Evolutionary conservation across 352 stramenopile genomes (phyloP).

Genomic region (Phytophthora pinifolia): DNA sequence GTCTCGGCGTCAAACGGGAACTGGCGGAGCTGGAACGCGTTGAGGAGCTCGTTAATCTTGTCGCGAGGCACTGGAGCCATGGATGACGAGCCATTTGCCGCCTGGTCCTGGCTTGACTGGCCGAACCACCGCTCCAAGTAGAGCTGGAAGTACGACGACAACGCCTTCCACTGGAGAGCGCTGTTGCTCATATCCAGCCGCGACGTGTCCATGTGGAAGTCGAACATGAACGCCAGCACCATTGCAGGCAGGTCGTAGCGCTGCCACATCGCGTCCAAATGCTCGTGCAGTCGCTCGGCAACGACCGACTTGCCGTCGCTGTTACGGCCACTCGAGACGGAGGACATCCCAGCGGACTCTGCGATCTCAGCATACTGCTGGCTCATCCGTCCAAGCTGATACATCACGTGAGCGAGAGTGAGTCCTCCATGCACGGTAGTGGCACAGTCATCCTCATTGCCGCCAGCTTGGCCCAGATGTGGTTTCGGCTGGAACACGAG

Average conservation of each 20-base stretch:
- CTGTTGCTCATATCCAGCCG: conserved; percentile 55
- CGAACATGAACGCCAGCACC: conserved; percentile 75
- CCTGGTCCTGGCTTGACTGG: conserved; percentile 8
- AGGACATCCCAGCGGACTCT: conserved; percentile 17
- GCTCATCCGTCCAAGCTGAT: conserved; percentile 73
- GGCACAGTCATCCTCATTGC: conserved; percentile 37
- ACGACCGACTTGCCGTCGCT: conserved; percentile 24
- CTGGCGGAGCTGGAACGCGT: conserved; percentile 61
- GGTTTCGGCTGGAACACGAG: conserved; percentile 48
- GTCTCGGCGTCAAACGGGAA: conserved; percentile 77
- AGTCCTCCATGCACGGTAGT: conserved; percentile 39
- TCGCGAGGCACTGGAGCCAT: conserved; percentile 28
- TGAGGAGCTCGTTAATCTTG: conserved; percentile 53
- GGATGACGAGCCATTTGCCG: neutral
- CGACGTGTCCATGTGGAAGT: conserved; percentile 72
- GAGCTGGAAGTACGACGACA: conserved; percentile 63
- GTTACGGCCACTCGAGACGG: conserved; percentile 7
- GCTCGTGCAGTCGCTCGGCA: conserved; percentile 44
- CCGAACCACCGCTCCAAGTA: conserved; percentile 75
- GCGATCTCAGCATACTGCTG: conserved; percentile 60
- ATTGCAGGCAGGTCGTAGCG: conserved; percentile 74
- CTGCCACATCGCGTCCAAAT: conserved; percentile 66
- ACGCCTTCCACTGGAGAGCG: conserved; percentile 50
- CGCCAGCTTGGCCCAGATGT: conserved; percentile 18
- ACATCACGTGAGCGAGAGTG: conserved; percentile 76